Evolutionary conservation across 108 stramenopile genomes (phyloP), one percentile per base, ranked within the genome.

Genomic region (Nitzschia putrida): DNA sequence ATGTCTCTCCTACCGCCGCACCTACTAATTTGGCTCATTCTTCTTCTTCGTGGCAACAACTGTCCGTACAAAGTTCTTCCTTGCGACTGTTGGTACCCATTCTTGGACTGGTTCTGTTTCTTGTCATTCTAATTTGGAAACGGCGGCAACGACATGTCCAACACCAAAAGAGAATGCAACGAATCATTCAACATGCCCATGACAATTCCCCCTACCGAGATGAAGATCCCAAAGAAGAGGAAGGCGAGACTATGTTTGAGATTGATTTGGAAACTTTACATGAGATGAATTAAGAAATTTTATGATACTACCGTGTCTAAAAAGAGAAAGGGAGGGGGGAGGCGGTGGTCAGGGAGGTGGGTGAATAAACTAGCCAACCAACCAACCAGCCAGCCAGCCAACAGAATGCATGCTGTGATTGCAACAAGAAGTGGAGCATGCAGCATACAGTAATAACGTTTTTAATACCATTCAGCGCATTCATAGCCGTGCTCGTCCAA

Each of bases 401-500:
- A 13, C 9, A 44, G 9, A 44, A 44, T 44, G 13, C 44, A 44
- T 44, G 11, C 44, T 44, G 13, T 44, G 44, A 34, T 34, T 34
- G 29, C 29, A 34, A 34, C 1, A 34, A 34, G 4, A 34, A 34
- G 29, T 34, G n/a, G n/a, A n/a, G n/a, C 29, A 1, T 34, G 29
- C 29, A 34, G n/a, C n/a, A 34, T 34, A 34, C 29, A 34, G 4
- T 34, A 34, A 34, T 4, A 34, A 34, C 29, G 29, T 44, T 63
- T 59, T 13, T 41, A 83, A 61, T 78, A 75, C 85, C 85, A 85
- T 34, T 69, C 45, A 21, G 6, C 73, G 52, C 86, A 87, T 22
- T 68, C 72, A 56, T 84, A 84, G 21, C 49, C 68, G 0, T n/a
- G 29, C 26, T 87, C 83, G 34, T 87, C 81, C 64, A 87, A 64